Evolutionary conservation across 768 basidiomycete genomes (phyloP).

Genomic region (Paxillus rubicundulus): DNA sequence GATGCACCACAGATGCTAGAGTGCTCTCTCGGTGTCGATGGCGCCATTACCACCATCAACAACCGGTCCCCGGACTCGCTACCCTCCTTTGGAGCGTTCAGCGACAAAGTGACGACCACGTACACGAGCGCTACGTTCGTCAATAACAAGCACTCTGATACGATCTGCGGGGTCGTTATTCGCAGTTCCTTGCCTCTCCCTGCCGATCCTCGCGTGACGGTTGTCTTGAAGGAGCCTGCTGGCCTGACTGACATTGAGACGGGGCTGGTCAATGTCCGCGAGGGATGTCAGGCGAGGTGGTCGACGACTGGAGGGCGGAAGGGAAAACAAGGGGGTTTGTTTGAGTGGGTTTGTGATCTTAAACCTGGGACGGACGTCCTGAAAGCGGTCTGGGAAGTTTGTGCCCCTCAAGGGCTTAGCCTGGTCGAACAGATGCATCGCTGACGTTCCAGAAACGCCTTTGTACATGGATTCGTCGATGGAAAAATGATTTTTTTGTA

Average conservation of each 20-base stretch:
- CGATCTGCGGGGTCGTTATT: slow-evolving; percentile 16
- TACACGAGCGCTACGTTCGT: slow-evolving; percentile 17
- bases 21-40: slow-evolving; percentile 20
- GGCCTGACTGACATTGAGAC: slow-evolving; percentile 21
- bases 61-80: slow-evolving; percentile 10
- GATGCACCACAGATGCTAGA: slow-evolving; percentile 17
- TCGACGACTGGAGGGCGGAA: slow-evolving; percentile 16
- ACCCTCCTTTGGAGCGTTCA: slow-evolving; percentile 4
- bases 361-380: slow-evolving; percentile 23
- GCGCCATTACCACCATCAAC: slow-evolving; percentile 12
- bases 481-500: no score
- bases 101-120: slow-evolving; percentile 11
- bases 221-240: slow-evolving; percentile 25
- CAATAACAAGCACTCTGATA: slow-evolving; percentile 13
- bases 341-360: slow-evolving; percentile 32
- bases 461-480: no score
- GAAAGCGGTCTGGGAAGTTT: slow-evolving; percentile 30
- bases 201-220: slow-evolving; percentile 26
- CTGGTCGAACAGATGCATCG: slow-evolving; percentile 8
- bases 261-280: slow-evolving; percentile 8
- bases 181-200: slow-evolving; percentile 29
- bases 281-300: slow-evolving; percentile 19
- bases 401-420: slow-evolving; percentile 20
- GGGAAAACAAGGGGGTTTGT: slow-evolving; percentile 19
- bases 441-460: background rate